Conservation (phyloP, 1,139 yeast genomes). For the Maudiozyma humilis region DNA sequence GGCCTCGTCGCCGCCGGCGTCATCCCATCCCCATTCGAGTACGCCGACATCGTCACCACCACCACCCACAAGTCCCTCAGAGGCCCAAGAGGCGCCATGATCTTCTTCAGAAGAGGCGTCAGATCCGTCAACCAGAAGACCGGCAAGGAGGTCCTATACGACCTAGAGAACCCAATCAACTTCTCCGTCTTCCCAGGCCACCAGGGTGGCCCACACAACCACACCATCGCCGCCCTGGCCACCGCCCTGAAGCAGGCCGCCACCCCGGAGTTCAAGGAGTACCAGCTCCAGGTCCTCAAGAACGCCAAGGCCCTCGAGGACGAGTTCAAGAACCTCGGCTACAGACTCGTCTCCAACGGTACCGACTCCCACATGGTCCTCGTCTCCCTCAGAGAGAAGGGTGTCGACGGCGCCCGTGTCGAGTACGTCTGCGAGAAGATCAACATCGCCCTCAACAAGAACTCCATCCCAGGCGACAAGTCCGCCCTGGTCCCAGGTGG, state of each 20-base stretch:
- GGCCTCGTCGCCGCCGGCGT: slow-evolving; percentile 96
- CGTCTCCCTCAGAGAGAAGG: slow-evolving; percentile 79
- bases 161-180: slow-evolving; percentile 90
- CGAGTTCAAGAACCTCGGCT: slow-evolving; percentile 63
- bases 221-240: slow-evolving; percentile 94
- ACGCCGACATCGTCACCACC: slow-evolving; percentile 95
- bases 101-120: slow-evolving; percentile 94
- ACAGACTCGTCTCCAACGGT: slow-evolving; percentile 82
- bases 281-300: slow-evolving; percentile 80
- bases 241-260: slow-evolving; percentile 93
- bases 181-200: slow-evolving; percentile 99
- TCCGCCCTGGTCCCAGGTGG: slow-evolving; percentile 98
- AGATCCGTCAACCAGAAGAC: slow-evolving; percentile 83
- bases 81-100: slow-evolving; percentile 99
- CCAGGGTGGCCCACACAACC: slow-evolving; percentile 99
- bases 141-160: slow-evolving; percentile 82
- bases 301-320: slow-evolving; percentile 80
- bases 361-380: slow-evolving; percentile 96
- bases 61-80: slow-evolving; percentile 97
- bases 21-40: slow-evolving; percentile 90
- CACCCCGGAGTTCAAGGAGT: slow-evolving; percentile 83
- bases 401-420: slow-evolving; percentile 95
- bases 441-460: slow-evolving; percentile 93
- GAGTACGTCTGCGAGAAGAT: slow-evolving; percentile 91
- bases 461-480: slow-evolving; percentile 96